These are phyloP conservation scores for Psilocybe subaeruginosa DNA, from an alignment of 768 basidiomycete species.

Conservation along the genomic window DNA sequence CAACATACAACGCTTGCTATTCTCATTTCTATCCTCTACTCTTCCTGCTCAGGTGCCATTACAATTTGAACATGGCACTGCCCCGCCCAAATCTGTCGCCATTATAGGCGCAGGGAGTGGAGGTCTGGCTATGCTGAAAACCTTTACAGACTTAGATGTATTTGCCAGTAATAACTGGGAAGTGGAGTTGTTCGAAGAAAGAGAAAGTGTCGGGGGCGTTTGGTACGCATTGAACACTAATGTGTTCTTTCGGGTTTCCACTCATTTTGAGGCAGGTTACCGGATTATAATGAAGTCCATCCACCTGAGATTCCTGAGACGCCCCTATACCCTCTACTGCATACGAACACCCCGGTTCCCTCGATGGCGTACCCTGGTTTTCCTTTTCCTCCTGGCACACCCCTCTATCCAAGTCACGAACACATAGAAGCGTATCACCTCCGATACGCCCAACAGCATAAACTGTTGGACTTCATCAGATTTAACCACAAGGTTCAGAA, in stretches of 20 bases:
- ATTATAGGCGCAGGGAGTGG: conserved; percentile 63
- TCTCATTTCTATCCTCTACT: conserved; percentile 16
- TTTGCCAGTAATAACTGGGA: conserved; percentile 41
- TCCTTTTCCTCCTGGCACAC: conserved; percentile 52
- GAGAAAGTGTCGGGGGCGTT: conserved; percentile 55
- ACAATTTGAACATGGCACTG: conserved; percentile 8
- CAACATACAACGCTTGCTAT: conserved; percentile 22
- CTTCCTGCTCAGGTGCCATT: conserved; percentile 21
- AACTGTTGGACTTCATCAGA: conserved; percentile 40
- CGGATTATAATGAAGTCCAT: conserved; percentile 27
- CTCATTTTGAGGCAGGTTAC: conserved; percentile 28
- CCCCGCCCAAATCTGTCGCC: conserved; percentile 48
- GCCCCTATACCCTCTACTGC: conserved; percentile 55
- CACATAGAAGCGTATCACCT: conserved; percentile 49
- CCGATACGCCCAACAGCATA: conserved; percentile 40
- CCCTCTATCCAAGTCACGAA: conserved; percentile 52
- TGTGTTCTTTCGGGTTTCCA: neutral
- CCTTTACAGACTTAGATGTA: conserved; percentile 48
- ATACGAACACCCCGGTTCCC: conserved; percentile 58
- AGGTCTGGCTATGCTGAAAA: conserved; percentile 55
- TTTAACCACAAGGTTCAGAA: conserved; percentile 46
- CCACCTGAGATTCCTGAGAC: conserved; percentile 57
- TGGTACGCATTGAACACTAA: conserved; percentile 38
- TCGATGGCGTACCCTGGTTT: conserved; percentile 61
- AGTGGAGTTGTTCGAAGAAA: conserved; percentile 56